Base-by-base conservation (phyloP, 148 eudicot genomes). In the Chenopodium berlandieri region DNA sequence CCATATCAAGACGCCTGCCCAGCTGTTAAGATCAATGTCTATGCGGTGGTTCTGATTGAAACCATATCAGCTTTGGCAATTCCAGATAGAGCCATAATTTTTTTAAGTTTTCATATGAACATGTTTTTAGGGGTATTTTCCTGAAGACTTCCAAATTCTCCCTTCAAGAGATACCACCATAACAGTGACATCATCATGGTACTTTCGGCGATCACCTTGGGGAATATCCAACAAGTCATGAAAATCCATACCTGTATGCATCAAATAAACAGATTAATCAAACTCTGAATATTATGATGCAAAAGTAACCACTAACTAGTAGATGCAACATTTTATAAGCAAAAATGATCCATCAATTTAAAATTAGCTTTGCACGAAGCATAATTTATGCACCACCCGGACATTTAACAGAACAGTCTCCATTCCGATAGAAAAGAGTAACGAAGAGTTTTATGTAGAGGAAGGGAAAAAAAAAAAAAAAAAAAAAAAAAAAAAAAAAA, bases 121-220 rank as follows among this genome's bases (percentile, higher is more conserved):
- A 48, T 74, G 52, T 47, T 31, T 63, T 92, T 85, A 97, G 12
- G 91, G 91, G 87, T 94, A 97, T 82, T 97, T 94, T 76, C 99
- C 99, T 7, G 99, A 97, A 34, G 99, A 97, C 88, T 97, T 97
- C 99, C 99, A 97, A 54, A 97, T 97, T 85, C 97, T 88, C 74
- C 99, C 99, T 91, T 97, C 99, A 58, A 97, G 95, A 34, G 99
- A 97, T 32, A 97, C 84, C 82, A 97, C 94, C 99, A 97, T 97
- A 58, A 97, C 98, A 7, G 99, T 97, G 77, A 97, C 99, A 88
- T 97, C 99, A 75, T 97, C 99, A 80, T 97, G 99, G 88, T 94
- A 97, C 83, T 94, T 97, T 81, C 99, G 86, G 4, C 99, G 91
- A 86, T 94, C 99, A 56, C 99, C 99, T 84, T 94, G 97, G 22